phyloP scores from a whole-genome alignment of 306 rosid species.

The Casuarina glauca region DNA sequence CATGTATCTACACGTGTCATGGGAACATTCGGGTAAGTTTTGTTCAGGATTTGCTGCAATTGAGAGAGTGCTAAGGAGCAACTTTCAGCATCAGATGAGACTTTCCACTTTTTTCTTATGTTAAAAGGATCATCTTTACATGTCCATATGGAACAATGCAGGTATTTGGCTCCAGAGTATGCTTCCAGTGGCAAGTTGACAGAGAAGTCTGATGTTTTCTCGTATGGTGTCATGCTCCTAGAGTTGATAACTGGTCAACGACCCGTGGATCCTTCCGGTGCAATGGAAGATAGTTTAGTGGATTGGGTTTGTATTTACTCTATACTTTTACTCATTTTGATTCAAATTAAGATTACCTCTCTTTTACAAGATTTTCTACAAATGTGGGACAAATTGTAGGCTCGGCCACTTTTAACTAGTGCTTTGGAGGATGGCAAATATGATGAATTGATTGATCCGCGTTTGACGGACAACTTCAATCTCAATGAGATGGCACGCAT shows the following conservation, averaged over 20 bases:
- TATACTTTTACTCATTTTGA: neutral
- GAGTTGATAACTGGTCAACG: slow-evolving; percentile 76
- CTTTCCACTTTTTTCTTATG: neutral
- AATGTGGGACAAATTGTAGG: slow-evolving; percentile 44
- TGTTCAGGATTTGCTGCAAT: slow-evolving; percentile 3
- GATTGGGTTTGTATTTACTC: slow-evolving; percentile 71
- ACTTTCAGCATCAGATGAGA: neutral
- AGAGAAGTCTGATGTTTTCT: slow-evolving; percentile 89
- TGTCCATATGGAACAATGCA: slow-evolving; percentile 18
- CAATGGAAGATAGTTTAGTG: slow-evolving; percentile 84
- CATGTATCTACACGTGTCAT: slow-evolving; percentile 91
- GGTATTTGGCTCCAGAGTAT: slow-evolving; percentile 94
- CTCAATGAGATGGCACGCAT: slow-evolving; percentile 62
- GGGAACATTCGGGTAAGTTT: slow-evolving; percentile 90
- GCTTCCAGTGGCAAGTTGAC: slow-evolving; percentile 93
- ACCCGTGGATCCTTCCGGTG: slow-evolving; percentile 60
- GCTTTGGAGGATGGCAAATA: slow-evolving; percentile 66
- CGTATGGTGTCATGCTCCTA: slow-evolving; percentile 88
- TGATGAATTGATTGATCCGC: slow-evolving; percentile 57
- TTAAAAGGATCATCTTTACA: neutral
- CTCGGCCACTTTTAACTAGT: slow-evolving; percentile 63
- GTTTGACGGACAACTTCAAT: slow-evolving; percentile 57
- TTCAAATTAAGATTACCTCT: too few species aligned
- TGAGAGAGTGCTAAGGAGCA: neutral
- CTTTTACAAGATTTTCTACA: slow-evolving; percentile 3